These are phyloP conservation scores for Ascochyta fabae DNA, from an alignment of 2,329 filamentous ascomycete genomes.

Conservation along the genomic window DNA sequence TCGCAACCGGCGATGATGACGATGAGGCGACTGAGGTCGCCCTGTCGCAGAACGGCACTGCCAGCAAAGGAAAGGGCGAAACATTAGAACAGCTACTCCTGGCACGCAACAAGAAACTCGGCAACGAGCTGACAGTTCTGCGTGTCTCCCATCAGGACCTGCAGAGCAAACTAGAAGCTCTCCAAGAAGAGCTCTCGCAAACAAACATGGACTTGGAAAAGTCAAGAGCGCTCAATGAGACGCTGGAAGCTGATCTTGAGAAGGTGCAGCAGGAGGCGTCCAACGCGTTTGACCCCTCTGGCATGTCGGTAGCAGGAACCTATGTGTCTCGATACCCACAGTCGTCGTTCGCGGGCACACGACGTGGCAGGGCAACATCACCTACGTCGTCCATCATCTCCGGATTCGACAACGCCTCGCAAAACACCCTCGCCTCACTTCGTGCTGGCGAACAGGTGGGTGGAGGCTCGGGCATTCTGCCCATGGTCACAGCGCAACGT, in stretches of 20 bases:
- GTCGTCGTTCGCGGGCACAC: constrained; percentile 58
- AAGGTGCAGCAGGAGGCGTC: constrained; percentile 84
- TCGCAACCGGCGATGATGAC: constrained; percentile 83
- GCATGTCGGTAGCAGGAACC: constrained; percentile 90
- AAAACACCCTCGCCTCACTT: constrained; percentile 61
- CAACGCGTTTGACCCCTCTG: constrained; percentile 81
- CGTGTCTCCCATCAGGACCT: constrained; percentile 94
- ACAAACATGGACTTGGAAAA: constrained; percentile 88
- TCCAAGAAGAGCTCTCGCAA: constrained; percentile 83
- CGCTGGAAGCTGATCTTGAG: constrained; percentile 89
- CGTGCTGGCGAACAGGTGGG: constrained; percentile 70
- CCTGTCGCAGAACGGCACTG: constrained; percentile 56
- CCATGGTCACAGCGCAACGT: constrained; percentile 97
- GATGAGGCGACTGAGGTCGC: constrained; percentile 46
- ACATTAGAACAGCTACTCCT: constrained; percentile 89
- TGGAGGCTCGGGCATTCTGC: constrained; percentile 84
- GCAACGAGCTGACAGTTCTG: constrained; percentile 89
- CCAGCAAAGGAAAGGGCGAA: constrained; percentile 69
- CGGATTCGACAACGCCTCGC: constrained; percentile 71
- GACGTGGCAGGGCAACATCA: constrained; percentile 72
- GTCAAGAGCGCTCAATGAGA: constrained; percentile 82
- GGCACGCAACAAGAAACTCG: constrained; percentile 93
- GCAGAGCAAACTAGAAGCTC: constrained; percentile 75
- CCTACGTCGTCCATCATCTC: constrained; percentile 98
- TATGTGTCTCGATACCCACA: constrained; percentile 81